Conservation (phyloP, 2,329 filamentous ascomycete species). For the Fusarium graminum region DNA sequence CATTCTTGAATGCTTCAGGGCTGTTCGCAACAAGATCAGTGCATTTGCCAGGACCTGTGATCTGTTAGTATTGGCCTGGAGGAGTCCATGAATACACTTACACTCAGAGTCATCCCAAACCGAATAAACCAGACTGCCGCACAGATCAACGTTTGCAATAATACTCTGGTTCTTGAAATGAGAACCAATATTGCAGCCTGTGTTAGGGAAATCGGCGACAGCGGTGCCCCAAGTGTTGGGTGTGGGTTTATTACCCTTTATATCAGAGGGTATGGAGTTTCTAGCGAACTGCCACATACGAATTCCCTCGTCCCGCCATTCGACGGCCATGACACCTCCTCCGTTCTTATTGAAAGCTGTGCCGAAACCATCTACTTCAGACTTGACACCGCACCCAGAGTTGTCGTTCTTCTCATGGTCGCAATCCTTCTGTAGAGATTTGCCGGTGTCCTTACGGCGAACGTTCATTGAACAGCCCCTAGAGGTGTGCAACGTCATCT, state of each 20-base stretch:
- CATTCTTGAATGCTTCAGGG: constrained; percentile 67
- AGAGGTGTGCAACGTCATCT: constrained; percentile 71
- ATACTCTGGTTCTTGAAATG: constrained; percentile 77
- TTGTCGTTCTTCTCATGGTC: constrained; percentile 65
- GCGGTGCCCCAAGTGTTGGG: constrained; percentile 73
- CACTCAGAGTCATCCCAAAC: constrained; percentile 62
- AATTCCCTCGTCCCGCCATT: constrained; percentile 71
- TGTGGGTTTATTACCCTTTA: constrained; percentile 66
- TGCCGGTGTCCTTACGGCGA: constrained; percentile 66
- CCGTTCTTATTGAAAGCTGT: constrained; percentile 64
- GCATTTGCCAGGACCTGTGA: constrained; percentile 66
- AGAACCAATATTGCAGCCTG: constrained; percentile 68
- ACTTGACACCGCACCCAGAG: constrained; percentile 68
- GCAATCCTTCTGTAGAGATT: constrained; percentile 60
- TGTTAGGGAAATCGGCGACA: constrained; percentile 74
- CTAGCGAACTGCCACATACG: constrained; percentile 72
- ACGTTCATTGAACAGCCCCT: constrained; percentile 65
- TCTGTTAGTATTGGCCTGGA: constrained; percentile 10
- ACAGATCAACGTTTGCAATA: constrained; percentile 75
- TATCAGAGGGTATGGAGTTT: constrained; percentile 63
- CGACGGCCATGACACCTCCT: constrained; percentile 72
- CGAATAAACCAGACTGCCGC: constrained; percentile 67
- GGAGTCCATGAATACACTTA: constrained; percentile 40
- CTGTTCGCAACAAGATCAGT: constrained; percentile 69
- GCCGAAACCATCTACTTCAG: constrained; percentile 61